phyloP scores from a whole-genome alignment of 495 filamentous ascomycete genomes.

The Penicillium cinerascens region DNA sequence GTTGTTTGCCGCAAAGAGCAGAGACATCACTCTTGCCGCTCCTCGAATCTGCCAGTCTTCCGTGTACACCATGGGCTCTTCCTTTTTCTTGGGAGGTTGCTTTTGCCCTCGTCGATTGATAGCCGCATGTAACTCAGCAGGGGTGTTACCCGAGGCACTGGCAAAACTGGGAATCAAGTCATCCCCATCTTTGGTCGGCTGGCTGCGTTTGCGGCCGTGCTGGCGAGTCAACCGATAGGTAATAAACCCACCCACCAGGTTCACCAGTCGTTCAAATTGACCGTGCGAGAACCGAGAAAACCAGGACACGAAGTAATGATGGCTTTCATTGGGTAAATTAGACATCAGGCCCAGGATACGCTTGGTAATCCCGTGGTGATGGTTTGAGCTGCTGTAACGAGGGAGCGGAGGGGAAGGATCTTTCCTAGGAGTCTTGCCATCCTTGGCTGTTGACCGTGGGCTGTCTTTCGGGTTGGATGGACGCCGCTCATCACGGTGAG shows the following conservation, averaged over 20 bases:
- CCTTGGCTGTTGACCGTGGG: constrained; percentile 15
- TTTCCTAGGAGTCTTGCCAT: constrained; percentile 20
- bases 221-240: constrained; percentile 77
- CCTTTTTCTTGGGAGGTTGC: constrained; percentile 35
- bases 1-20: constrained; percentile 83
- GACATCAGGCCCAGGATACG: constrained; percentile 77
- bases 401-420: constrained; percentile 6
- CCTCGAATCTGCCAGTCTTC: constrained; percentile 93
- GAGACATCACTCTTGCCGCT: constrained; percentile 73
- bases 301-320: constrained; percentile 83
- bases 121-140: constrained; percentile 74
- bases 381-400: constrained; percentile 41
- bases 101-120: constrained; percentile 59
- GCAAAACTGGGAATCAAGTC: constrained; percentile 69
- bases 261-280: constrained; percentile 69
- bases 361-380: constrained; percentile 83
- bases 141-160: constrained; percentile 54
- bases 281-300: constrained; percentile 67
- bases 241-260: constrained; percentile 74
- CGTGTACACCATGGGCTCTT: constrained; percentile 60
- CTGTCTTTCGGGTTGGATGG: constrained; percentile 28
- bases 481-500: constrained; percentile 24
- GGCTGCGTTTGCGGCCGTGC: constrained; percentile 61
- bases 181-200: constrained; percentile 52
- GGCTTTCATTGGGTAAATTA: constrained; percentile 70